These are phyloP conservation scores for Paramyrothecium roridum DNA, from an alignment of 2,329 filamentous ascomycete genomes.

Conservation along the genomic window DNA sequence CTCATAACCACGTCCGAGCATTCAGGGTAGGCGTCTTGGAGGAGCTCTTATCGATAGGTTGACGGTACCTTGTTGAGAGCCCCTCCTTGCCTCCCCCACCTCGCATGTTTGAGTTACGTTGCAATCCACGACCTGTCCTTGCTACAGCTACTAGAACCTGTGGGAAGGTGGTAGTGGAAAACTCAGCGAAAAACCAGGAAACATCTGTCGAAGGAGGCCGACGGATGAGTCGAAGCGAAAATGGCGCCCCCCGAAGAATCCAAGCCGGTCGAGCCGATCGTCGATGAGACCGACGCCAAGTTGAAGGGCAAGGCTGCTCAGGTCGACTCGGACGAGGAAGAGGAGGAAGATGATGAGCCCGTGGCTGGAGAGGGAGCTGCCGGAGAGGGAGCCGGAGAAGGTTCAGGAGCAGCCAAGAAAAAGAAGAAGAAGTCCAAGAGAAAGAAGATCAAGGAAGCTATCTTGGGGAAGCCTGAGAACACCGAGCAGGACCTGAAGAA, in stretches of 20 bases:
- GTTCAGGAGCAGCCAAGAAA: slow-evolving; percentile 8
- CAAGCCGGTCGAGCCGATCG: slow-evolving; percentile 54
- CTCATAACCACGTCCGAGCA: no score
- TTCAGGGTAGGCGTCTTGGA: background rate
- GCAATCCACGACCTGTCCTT: background rate
- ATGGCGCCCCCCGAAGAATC: slow-evolving; percentile 53
- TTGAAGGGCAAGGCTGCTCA: slow-evolving; percentile 43
- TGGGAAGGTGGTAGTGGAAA: background rate
- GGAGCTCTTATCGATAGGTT: background rate
- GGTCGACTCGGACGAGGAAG: slow-evolving; percentile 40
- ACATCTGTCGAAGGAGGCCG: background rate
- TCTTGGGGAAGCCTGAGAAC: slow-evolving; percentile 31
- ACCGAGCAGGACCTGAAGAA: slow-evolving; percentile 42
- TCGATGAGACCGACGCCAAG: slow-evolving; percentile 43
- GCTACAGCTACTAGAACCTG: background rate
- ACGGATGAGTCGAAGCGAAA: background rate
- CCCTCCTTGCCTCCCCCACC: background rate
- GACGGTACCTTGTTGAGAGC: background rate
- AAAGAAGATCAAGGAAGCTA: slow-evolving; percentile 46
- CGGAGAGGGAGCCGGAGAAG: slow-evolving; percentile 21
- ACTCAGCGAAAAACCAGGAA: background rate
- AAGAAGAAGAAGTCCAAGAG: slow-evolving; percentile 15
- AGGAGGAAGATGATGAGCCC: slow-evolving; percentile 32
- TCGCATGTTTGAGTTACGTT: background rate
- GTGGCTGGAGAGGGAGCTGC: slow-evolving; percentile 30